Percentiles rank a stretch among this genome's conserved stretches.
phyloP scores from a whole-genome alignment of 306 rosid species.

The Oemleria cerasiformis region DNA sequence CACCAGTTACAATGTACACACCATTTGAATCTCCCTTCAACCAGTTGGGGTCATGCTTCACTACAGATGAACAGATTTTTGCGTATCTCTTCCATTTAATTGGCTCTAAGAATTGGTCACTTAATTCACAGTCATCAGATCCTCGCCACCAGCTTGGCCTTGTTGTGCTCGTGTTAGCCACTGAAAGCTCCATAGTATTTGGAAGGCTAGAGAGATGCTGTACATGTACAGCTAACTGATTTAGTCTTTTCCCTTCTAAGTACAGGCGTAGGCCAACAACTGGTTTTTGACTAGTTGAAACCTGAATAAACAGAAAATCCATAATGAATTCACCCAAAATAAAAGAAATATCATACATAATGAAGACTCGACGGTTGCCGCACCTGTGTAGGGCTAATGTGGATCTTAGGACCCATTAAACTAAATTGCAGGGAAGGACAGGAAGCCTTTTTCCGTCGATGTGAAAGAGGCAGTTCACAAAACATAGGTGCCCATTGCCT shows the following conservation, averaged over 20 bases:
- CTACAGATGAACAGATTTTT: conserved; percentile 75
- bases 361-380: background rate
- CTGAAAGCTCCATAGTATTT: conserved; percentile 53
- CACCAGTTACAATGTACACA: conserved; percentile 84
- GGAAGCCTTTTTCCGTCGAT: conserved; percentile 53
- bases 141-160: conserved; percentile 62
- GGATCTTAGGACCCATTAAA: conserved; percentile 72
- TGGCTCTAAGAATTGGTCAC: conserved; percentile 64
- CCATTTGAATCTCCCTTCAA: conserved; percentile 52
- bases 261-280: conserved; percentile 88
- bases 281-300: conserved; percentile 71
- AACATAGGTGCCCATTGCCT: conserved; percentile 99
- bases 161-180: conserved; percentile 33
- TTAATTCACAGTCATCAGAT: conserved; percentile 59
- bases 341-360: background rate
- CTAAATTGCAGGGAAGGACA: conserved; percentile 73
- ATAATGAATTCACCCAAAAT: conserved; percentile 11
- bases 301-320: conserved; percentile 40
- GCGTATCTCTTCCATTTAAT: conserved; percentile 87
- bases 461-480: conserved; percentile 88
- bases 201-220: conserved; percentile 93
- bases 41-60: conserved; percentile 85
- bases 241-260: conserved; percentile 79
- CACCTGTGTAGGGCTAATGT: conserved; percentile 72
- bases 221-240: conserved; percentile 71